These are phyloP conservation scores for Trichophaea hybrida DNA, from an alignment of 2,329 filamentous ascomycete species.

Conservation along the genomic window DNA sequence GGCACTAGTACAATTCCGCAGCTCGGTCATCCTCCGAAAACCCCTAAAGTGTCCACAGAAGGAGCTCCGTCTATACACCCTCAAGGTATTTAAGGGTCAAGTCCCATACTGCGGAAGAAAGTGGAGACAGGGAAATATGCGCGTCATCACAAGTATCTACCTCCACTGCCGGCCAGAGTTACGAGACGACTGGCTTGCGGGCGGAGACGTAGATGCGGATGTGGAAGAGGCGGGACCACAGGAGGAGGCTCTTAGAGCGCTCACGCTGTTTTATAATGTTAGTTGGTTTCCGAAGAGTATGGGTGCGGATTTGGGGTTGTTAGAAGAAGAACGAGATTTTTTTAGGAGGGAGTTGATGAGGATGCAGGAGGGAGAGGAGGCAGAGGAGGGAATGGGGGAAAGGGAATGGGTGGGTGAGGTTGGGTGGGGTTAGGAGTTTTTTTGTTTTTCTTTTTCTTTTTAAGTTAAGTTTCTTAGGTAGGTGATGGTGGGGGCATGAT, in stretches of 20 bases:
- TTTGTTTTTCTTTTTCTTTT: too few species aligned
- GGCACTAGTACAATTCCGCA: constrained; percentile 89
- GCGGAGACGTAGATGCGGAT: constrained; percentile 80
- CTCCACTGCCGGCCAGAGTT: constrained; percentile 84
- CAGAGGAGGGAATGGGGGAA: constrained; percentile 17
- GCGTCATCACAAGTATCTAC: constrained; percentile 93
- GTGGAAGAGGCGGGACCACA: constrained; percentile 85
- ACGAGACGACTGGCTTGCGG: constrained; percentile 85
- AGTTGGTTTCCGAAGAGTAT: constrained; percentile 31
- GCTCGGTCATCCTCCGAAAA: constrained; percentile 79
- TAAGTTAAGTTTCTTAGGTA: too few species aligned
- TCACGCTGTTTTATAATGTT: constrained; percentile 79
- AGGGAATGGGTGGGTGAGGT: background rate
- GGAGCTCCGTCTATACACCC: constrained; percentile 75
- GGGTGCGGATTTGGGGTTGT: constrained; percentile 38
- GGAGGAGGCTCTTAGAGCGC: constrained; percentile 72
- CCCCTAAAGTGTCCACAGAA: constrained; percentile 80
- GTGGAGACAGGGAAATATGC: constrained; percentile 97
- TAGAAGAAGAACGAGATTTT: constrained; percentile 64
- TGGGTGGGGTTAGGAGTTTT: background rate
- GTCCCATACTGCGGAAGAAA: constrained; percentile 96
- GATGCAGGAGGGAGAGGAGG: constrained; percentile 42
- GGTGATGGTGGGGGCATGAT: too few species aligned
- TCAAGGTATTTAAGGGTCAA: constrained; percentile 97
- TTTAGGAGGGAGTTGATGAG: constrained; percentile 65